These are phyloP conservation scores for Spizellomyces sp. DNA, from an alignment of 192 early-diverging fungal genomes.

Conservation along the genomic window DNA sequence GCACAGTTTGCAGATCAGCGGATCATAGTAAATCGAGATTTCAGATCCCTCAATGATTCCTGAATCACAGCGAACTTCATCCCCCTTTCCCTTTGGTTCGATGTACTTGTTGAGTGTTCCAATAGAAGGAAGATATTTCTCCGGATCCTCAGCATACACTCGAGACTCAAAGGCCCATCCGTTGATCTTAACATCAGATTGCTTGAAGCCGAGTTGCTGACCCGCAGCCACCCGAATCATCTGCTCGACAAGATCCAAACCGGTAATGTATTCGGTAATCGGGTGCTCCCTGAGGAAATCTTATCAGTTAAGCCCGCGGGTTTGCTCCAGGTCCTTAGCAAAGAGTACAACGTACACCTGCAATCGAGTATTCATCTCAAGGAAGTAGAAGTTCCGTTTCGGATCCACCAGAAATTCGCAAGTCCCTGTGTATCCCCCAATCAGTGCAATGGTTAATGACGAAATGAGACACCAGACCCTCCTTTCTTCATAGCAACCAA, in stretches of 20 bases:
- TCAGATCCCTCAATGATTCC: conserved; percentile 91
- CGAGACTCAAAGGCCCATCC: conserved; percentile 96
- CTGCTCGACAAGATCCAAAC: conserved; percentile 89
- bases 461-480: conserved; percentile 24
- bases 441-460: no score
- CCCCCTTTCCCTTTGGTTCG: conserved; percentile 64
- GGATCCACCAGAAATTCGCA: conserved; percentile 92
- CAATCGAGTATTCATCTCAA: conserved; percentile 96
- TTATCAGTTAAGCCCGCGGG: neutral
- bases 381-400: conserved; percentile 89
- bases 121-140: conserved; percentile 90
- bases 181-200: conserved; percentile 74
- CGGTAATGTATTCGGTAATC: conserved; percentile 94
- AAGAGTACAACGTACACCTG: conserved; percentile 67
- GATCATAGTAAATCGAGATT: conserved; percentile 95
- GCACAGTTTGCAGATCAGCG: conserved; percentile 92
- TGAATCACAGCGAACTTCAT: conserved; percentile 87
- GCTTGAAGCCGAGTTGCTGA: conserved; percentile 69
- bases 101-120: conserved; percentile 82
- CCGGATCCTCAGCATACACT: conserved; percentile 95
- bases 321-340: neutral
- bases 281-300: conserved; percentile 75
- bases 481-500: conserved; percentile 67
- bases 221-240: conserved; percentile 93
- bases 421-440: conserved; percentile 48